A percentile compares a stretch with the other conserved stretches of the same genome.
Conservation (phyloP, 2,329 filamentous ascomycete genomes). For the Thyridium curvatum region DNA sequence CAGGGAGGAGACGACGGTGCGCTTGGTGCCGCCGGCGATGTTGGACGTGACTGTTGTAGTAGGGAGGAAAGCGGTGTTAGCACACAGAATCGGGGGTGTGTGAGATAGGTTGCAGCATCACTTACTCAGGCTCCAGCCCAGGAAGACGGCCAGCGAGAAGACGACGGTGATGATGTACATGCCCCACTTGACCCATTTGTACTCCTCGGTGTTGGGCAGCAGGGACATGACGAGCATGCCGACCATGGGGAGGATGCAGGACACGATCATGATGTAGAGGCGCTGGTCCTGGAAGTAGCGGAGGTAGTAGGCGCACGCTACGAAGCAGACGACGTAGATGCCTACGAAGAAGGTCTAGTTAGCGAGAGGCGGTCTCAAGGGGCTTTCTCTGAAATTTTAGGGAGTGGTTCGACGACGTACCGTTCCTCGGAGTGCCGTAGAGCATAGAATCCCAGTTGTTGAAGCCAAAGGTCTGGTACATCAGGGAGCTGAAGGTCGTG, state of each 20-base stretch:
- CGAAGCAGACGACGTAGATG: slow-evolving; percentile 26
- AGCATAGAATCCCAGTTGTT: slow-evolving; percentile 14
- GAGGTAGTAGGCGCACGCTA: slow-evolving; percentile 19
- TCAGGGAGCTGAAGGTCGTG: slow-evolving; percentile 25
- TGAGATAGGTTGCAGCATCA: too few species aligned
- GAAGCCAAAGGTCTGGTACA: slow-evolving; percentile 27
- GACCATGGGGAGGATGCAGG: slow-evolving; percentile 23
- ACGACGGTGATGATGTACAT: slow-evolving; percentile 28
- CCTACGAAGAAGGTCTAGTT: slow-evolving; percentile 25
- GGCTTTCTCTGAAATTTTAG: too few species aligned
- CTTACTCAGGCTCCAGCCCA: slow-evolving; percentile 22
- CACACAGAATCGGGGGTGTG: too few species aligned
- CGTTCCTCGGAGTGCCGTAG: too few species aligned
- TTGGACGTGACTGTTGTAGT: slow-evolving; percentile 34
- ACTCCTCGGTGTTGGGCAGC: slow-evolving; percentile 22
- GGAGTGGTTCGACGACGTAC: too few species aligned
- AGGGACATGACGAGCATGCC: slow-evolving; percentile 28
- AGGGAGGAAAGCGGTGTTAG: slow-evolving; percentile 6
- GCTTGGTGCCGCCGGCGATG: slow-evolving; percentile 38
- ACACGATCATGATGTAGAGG: slow-evolving; percentile 26
- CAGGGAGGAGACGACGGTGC: slow-evolving; percentile 35
- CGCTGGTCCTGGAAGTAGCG: background rate
- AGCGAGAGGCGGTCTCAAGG: too few species aligned
- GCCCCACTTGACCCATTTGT: slow-evolving; percentile 30
- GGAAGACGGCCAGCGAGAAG: slow-evolving; percentile 22